Evolutionary conservation across 106 monocot genomes (phyloP), one percentile per base, ranked within the genome.

Genomic region (Apostasia ramifera): DNA sequence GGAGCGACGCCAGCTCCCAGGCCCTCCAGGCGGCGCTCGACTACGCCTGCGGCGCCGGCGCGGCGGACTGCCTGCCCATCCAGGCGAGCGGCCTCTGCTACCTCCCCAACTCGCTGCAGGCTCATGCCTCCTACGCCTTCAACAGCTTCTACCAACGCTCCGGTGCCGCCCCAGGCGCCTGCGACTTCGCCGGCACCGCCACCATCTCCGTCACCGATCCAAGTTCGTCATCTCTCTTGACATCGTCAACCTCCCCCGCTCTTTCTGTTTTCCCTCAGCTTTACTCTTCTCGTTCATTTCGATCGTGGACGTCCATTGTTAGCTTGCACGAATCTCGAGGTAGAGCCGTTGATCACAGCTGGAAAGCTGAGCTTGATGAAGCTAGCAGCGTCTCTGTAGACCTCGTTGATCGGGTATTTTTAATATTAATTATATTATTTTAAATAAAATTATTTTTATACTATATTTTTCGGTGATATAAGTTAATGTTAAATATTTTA

Each of bases 111-210:
- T 84, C 85, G 4, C n/a, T 91, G 56, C 80, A 68, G 60, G 91
- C 81, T 3, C 94, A 95, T 71, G 88, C 94, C 11, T 91, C 91
- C 40, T 91, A 86, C 73, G 91, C 91, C 62, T 95, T 88, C 83
- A 95, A 95, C 79, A 76, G 77, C 71, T 88, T 66, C 83, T 95
- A 73, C 76, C 88, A 85, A 83, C 44, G 81, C 7, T 81, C 83
- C 11, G 67, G 57, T 57, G 71, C 57, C 44, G 77, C 80, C 45
- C 75, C 85, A 11, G 85, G 86, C 4, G 67, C 83, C n/a, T 95
- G 94, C 62, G 91, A 95, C 75, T 91, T 95, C 80, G 83, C 49
- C 48, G 94, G 91, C 79, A 67, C 83, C 68, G 94, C 94, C 75
- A 68, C 81, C 69, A 40, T 74, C 78, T 66, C 76, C 53, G 55